phyloP scores from a whole-genome alignment of 2,329 filamentous ascomycete species.

The Cercospora berteroae region DNA sequence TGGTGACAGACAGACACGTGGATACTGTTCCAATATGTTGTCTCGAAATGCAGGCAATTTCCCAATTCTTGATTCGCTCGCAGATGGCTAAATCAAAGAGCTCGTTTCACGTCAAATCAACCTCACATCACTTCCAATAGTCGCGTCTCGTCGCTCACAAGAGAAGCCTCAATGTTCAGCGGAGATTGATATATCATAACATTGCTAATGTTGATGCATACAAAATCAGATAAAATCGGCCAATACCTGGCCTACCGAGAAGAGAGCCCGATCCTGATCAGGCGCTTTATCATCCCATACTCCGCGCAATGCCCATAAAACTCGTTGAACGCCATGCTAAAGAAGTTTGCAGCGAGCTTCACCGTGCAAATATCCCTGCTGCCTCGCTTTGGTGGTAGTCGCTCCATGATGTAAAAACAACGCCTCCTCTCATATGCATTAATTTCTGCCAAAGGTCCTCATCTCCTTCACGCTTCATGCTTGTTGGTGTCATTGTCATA shows the following conservation, averaged over 20 bases:
- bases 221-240: neutral
- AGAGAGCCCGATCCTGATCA: neutral
- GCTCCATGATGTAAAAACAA: neutral
- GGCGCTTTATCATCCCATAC: neutral
- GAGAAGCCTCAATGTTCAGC: neutral
- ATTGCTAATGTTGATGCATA: neutral
- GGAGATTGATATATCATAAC: neutral
- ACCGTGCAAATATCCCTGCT: constrained; percentile 4
- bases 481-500: neutral
- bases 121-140: neutral
- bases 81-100: neutral
- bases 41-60: neutral
- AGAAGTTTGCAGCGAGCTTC: constrained; percentile 5
- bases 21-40: neutral
- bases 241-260: neutral
- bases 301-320: neutral
- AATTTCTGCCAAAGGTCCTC: neutral
- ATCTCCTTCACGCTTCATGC: neutral
- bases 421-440: constrained; percentile 6
- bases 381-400: constrained; percentile 1
- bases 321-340: constrained; percentile 16
- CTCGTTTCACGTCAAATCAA: neutral
- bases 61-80: neutral
- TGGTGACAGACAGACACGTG: neutral
- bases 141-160: neutral